Conservation (phyloP, 1,284 basidiomycete genomes). For the Peniophora sp. region DNA sequence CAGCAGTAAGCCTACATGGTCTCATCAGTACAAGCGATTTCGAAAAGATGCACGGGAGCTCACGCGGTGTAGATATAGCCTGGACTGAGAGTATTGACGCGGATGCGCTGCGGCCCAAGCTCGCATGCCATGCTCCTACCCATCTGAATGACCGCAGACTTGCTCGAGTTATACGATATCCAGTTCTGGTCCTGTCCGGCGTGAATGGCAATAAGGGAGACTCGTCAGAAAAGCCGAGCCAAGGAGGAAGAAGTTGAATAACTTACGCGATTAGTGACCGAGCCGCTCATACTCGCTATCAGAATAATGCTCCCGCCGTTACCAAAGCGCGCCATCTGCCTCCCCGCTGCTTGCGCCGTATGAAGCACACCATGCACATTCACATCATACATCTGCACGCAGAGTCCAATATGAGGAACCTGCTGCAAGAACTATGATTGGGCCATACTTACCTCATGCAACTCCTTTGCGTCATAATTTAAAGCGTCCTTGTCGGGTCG, state of each 20-base stretch:
- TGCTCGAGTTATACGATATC: constrained; percentile 77
- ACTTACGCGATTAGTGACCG: constrained; percentile 70
- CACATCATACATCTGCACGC: constrained; percentile 55
- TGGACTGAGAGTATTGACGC: constrained; percentile 72
- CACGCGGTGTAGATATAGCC: constrained; percentile 72
- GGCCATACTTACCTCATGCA: constrained; percentile 54
- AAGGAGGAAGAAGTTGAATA: too few species aligned
- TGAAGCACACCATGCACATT: constrained; percentile 75
- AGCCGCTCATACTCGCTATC: constrained; percentile 83
- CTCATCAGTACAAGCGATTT: neutral
- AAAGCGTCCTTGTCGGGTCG: constrained; percentile 56
- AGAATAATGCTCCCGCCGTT: constrained; percentile 75
- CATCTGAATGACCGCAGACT: constrained; percentile 79
- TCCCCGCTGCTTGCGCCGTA: constrained; percentile 73
- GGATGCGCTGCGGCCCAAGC: constrained; percentile 60
- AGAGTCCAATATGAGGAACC: neutral
- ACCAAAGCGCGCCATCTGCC: constrained; percentile 65
- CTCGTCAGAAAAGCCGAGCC: too few species aligned
- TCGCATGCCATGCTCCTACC: constrained; percentile 80
- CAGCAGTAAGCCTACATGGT: constrained; percentile 62
- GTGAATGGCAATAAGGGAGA: neutral
- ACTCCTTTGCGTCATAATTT: constrained; percentile 63
- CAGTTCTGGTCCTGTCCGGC: constrained; percentile 57
- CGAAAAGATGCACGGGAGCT: constrained; percentile 15
- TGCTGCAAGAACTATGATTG: neutral